Evolutionary conservation across 1,139 yeast genomes (phyloP).

Genomic region (Zhuliangozyma blackwelliae): DNA sequence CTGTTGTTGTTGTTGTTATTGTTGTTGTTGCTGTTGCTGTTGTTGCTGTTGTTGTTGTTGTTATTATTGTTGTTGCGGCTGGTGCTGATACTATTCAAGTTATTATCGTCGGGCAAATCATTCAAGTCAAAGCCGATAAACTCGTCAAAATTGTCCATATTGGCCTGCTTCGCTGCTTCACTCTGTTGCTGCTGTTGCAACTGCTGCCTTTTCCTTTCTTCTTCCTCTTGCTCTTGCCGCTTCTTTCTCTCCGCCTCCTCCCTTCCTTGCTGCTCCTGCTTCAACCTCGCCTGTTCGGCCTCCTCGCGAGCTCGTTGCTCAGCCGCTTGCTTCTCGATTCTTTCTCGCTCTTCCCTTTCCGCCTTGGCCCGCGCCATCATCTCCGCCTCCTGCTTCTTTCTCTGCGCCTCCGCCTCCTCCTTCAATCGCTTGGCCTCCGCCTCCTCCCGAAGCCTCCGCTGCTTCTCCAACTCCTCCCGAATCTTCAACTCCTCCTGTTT

Average conservation of each 20-base stretch:
- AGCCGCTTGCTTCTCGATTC: background rate
- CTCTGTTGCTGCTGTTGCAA: conserved; percentile 6
- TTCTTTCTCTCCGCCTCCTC: conserved; percentile 11
- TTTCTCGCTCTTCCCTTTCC: conserved; percentile 13
- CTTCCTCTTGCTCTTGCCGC: conserved; percentile 8
- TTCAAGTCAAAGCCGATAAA: conserved; percentile 10
- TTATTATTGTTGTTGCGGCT: conserved; percentile 13
- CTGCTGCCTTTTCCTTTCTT: conserved; percentile 4
- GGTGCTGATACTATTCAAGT: background rate
- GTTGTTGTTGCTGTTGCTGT: conserved; percentile 11
- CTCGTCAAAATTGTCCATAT: conserved; percentile 11
- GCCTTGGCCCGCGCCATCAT: conserved; percentile 12
- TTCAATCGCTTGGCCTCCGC: conserved; percentile 15
- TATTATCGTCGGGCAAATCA: conserved; percentile 15
- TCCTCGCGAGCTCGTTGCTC: conserved; percentile 2
- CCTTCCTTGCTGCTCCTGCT: conserved; percentile 16
- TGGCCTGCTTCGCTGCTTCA: conserved; percentile 7
- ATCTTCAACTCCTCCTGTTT: conserved; percentile 39
- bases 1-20: background rate
- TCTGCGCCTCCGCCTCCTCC: conserved; percentile 20
- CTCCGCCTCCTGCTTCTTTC: conserved; percentile 14
- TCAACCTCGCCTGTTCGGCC: conserved; percentile 15
- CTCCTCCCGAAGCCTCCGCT: conserved; percentile 22
- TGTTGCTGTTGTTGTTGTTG: conserved; percentile 1
- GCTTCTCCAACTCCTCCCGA: conserved; percentile 37